Conservation (phyloP, 495 filamentous ascomycete species). For the Letharia lupina region DNA sequence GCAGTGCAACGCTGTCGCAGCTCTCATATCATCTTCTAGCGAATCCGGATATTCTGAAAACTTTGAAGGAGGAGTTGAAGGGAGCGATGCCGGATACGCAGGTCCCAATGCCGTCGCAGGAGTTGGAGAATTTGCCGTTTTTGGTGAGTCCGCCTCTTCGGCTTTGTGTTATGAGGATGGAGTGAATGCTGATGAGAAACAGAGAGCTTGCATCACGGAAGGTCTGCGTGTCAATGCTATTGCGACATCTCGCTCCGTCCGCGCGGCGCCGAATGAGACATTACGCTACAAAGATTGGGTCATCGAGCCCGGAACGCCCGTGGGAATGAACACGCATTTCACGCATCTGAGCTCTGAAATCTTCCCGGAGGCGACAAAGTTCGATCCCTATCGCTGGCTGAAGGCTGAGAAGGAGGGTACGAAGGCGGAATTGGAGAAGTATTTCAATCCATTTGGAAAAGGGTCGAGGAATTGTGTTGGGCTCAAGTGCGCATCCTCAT, state of each 20-base stretch:
- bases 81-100: constrained; percentile 28
- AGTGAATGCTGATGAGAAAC: neutral
- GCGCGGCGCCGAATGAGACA: constrained; percentile 34
- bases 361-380: constrained; percentile 18
- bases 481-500: constrained; percentile 32
- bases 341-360: constrained; percentile 37
- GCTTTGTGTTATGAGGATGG: too few relatives aligned
- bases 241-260: constrained; percentile 35
- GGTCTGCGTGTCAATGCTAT: constrained; percentile 20
- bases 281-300: constrained; percentile 36
- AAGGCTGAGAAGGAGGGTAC: constrained; percentile 23
- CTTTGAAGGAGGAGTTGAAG: constrained; percentile 30
- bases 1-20: constrained; percentile 32
- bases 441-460: constrained; percentile 38
- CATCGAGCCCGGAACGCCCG: constrained; percentile 34
- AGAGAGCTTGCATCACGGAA: constrained; percentile 18
- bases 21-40: constrained; percentile 37
- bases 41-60: constrained; percentile 30
- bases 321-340: constrained; percentile 42
- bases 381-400: constrained; percentile 45
- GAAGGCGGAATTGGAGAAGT: constrained; percentile 27
- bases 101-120: constrained; percentile 29
- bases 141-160: constrained; percentile 1
- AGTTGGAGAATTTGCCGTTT: constrained; percentile 44
- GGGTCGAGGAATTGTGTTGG: constrained; percentile 42